Percentiles rank a stretch among this genome's conserved stretches.
These are phyloP conservation scores for Platanthera zijinensis DNA, from an alignment of 106 monocot species.

Conservation along the genomic window DNA sequence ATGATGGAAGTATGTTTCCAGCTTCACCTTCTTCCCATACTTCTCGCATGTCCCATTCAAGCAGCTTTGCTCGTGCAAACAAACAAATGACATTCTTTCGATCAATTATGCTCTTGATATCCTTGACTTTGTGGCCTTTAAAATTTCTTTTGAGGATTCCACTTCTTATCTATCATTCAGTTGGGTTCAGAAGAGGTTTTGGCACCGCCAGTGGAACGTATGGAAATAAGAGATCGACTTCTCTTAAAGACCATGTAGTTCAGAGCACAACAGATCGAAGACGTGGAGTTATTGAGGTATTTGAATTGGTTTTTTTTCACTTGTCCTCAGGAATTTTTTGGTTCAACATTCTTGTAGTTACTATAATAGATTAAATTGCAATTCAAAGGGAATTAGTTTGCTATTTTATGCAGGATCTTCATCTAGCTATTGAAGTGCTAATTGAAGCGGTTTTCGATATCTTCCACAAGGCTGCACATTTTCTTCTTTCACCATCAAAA, in stretches of 20 bases:
- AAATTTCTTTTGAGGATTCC: constrained; percentile 44
- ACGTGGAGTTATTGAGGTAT: constrained; percentile 93
- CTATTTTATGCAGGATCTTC: constrained; percentile 67
- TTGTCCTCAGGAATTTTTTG: background rate
- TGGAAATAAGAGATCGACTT: constrained; percentile 18
- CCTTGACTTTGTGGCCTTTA: constrained; percentile 73
- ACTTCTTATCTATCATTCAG: constrained; percentile 29
- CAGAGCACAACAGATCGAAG: constrained; percentile 78
- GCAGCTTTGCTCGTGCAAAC: constrained; percentile 57
- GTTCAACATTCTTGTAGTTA: background rate
- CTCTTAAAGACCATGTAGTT: constrained; percentile 56
- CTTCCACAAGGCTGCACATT: constrained; percentile 74
- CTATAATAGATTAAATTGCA: background rate
- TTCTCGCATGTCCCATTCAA: constrained; percentile 70
- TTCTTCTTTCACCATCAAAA: constrained; percentile 78
- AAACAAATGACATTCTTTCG: constrained; percentile 20
- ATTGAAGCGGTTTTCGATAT: constrained; percentile 83
- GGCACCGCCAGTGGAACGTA: background rate
- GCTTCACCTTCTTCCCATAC: constrained; percentile 69
- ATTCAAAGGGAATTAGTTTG: constrained; percentile 3
- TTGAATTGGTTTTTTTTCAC: background rate
- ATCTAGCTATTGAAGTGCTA: constrained; percentile 82
- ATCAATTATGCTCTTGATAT: constrained; percentile 40
- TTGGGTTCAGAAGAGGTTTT: constrained; percentile 20
- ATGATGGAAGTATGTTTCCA: constrained; percentile 51